These are phyloP conservation scores for Populus hybrid DNA, from an alignment of 441 rosid species.

Conservation along the genomic window DNA sequence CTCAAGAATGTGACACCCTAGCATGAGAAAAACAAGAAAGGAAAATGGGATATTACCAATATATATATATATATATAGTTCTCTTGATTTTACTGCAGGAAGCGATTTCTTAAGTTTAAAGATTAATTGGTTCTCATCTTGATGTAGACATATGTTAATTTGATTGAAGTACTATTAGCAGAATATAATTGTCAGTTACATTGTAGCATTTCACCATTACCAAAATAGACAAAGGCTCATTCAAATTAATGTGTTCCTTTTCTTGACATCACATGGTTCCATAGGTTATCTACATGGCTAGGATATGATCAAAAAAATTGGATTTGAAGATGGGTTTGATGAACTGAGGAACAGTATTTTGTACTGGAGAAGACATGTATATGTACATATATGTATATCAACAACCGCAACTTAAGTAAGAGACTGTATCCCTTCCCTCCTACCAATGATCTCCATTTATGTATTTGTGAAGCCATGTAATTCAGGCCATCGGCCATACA, in stretches of 20 bases:
- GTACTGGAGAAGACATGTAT: not conserved
- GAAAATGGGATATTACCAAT: too few species aligned
- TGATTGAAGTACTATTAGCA: not conserved
- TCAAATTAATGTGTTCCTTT: not conserved
- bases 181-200: not conserved
- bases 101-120: not conserved
- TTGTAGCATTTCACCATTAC: not conserved
- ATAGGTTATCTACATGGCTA: not conserved
- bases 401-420: not conserved
- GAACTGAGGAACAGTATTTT: not conserved
- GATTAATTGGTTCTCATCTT: not conserved
- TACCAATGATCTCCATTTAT: not conserved
- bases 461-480: not conserved
- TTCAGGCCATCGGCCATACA: not conserved
- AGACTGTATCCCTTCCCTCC: not conserved
- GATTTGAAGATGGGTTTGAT: not conserved
- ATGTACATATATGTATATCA: not conserved
- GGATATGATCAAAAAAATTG: not conserved
- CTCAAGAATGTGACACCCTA: not conserved
- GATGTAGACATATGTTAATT: not conserved
- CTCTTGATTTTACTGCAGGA: not conserved
- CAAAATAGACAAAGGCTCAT: not conserved
- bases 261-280: not conserved
- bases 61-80: too few species aligned
- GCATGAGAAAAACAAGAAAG: too few species aligned